A percentile compares a stretch with the other conserved stretches of the same genome.
phyloP scores from a whole-genome alignment of 2,329 filamentous ascomycete species.

The Polychaeton citri region DNA sequence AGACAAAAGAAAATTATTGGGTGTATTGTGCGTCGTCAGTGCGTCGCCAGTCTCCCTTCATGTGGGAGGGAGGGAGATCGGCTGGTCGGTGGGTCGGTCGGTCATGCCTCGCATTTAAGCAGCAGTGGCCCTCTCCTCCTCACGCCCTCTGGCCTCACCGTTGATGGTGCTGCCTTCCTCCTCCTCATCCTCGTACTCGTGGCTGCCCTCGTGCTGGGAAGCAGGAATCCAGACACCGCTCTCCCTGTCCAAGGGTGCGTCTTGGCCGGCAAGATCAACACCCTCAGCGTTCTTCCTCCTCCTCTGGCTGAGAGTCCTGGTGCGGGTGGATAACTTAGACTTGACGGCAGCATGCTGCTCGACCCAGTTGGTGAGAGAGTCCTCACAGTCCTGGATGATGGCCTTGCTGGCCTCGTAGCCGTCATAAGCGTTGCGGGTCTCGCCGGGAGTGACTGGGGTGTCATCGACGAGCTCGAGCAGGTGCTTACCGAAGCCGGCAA shows the following conservation, averaged over 20 bases:
- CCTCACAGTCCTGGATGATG: slow-evolving; percentile 98
- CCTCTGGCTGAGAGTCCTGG: slow-evolving; percentile 76
- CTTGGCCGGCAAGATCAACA: slow-evolving; percentile 71
- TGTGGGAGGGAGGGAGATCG: too few species aligned
- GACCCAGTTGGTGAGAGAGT: slow-evolving; percentile 95
- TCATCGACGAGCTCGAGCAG: slow-evolving; percentile 95
- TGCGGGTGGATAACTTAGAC: slow-evolving; percentile 73
- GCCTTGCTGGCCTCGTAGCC: slow-evolving; percentile 97
- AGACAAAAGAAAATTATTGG: too few species aligned
- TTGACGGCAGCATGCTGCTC: slow-evolving; percentile 76
- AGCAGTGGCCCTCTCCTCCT: slow-evolving; percentile 29
- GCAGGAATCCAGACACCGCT: slow-evolving; percentile 71
- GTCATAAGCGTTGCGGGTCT: slow-evolving; percentile 91
- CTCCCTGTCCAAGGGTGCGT: slow-evolving; percentile 64
- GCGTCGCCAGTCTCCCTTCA: too few species aligned
- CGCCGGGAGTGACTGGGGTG: slow-evolving; percentile 89
- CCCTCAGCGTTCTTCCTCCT: slow-evolving; percentile 60
- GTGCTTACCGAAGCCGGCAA: slow-evolving; percentile 95
- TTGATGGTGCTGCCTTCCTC: slow-evolving; percentile 35
- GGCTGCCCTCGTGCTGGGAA: slow-evolving; percentile 47
- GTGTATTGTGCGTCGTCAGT: too few species aligned
- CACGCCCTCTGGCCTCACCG: slow-evolving; percentile 32
- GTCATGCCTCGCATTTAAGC: slow-evolving; percentile 5
- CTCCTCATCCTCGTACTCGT: slow-evolving; percentile 50
- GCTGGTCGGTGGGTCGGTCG: too few species aligned